A percentile compares a stretch with the other conserved stretches of the same genome.
Evolutionary conservation across 129 eudicot species (phyloP).

Genomic region (Cynara cardunculus): DNA sequence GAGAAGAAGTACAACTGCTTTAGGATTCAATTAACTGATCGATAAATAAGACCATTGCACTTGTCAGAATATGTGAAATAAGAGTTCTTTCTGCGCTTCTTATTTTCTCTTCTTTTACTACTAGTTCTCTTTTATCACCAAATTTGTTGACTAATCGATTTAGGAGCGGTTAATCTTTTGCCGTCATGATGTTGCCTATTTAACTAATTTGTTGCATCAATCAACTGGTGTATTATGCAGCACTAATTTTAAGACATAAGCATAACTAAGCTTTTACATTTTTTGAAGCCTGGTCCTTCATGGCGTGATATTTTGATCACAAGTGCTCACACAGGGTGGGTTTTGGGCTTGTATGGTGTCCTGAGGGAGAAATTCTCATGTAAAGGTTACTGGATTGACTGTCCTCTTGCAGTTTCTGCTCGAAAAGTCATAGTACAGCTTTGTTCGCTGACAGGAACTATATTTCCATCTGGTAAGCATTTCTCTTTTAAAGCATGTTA

Average conservation of each 20-base stretch:
- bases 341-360: constrained; percentile 72
- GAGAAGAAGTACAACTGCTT: background rate
- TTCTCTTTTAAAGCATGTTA: constrained; percentile 11
- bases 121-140: background rate
- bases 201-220: background rate
- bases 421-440: constrained; percentile 80
- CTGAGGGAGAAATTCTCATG: constrained; percentile 76
- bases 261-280: background rate
- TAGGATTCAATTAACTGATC: background rate
- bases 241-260: background rate
- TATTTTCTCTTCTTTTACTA: background rate
- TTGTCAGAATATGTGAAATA: background rate
- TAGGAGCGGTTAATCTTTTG: constrained; percentile 7
- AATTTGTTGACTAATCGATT: constrained; percentile 2
- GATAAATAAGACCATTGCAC: background rate
- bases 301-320: constrained; percentile 85
- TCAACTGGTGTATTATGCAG: background rate
- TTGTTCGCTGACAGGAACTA: constrained; percentile 75
- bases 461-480: constrained; percentile 81
- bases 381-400: constrained; percentile 86
- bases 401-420: constrained; percentile 97
- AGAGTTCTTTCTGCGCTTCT: background rate
- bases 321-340: constrained; percentile 88
- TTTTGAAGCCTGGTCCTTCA: constrained; percentile 80
- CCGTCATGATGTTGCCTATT: constrained; percentile 3